phyloP scores from a whole-genome alignment of 805 yeast genomes.

The Yamadazyma tumulicola region DNA sequence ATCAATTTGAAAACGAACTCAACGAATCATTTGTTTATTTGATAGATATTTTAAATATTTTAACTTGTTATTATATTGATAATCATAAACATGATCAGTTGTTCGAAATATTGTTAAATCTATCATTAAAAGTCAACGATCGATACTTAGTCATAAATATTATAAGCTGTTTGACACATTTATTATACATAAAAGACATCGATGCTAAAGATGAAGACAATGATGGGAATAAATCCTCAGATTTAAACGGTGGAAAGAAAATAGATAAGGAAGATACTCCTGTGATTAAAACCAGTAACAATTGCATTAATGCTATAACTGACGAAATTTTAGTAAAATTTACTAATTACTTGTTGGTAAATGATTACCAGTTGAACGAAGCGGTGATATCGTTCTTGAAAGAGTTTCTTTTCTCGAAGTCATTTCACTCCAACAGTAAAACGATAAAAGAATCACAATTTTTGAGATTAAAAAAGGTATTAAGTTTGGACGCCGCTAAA shows the following conservation, averaged over 20 bases:
- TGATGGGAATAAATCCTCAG: conserved; percentile 10
- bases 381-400: conserved; percentile 80
- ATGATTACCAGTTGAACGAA: conserved; percentile 68
- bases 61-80: conserved; percentile 78
- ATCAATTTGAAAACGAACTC: conserved; percentile 26
- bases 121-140: conserved; percentile 56
- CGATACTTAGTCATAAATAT: conserved; percentile 66
- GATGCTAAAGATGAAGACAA: conserved; percentile 31
- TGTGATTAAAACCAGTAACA: conserved; percentile 19
- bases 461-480: conserved; percentile 45
- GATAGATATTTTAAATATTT: conserved; percentile 78
- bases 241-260: conserved; percentile 8
- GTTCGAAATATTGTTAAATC: conserved; percentile 51
- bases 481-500: conserved; percentile 45
- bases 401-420: conserved; percentile 70
- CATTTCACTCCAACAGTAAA: conserved; percentile 29
- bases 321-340: conserved; percentile 47
- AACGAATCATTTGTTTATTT: conserved; percentile 65
- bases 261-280: conserved; percentile 11
- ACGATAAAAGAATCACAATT: conserved; percentile 30
- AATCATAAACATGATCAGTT: conserved; percentile 67
- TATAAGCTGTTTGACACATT: conserved; percentile 73
- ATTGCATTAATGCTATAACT: conserved; percentile 39
- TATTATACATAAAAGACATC: conserved; percentile 50
- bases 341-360: conserved; percentile 55